Base-by-base conservation (phyloP, 2,329 filamentous ascomycete genomes). In the Chaetomiaceae sp. region DNA sequence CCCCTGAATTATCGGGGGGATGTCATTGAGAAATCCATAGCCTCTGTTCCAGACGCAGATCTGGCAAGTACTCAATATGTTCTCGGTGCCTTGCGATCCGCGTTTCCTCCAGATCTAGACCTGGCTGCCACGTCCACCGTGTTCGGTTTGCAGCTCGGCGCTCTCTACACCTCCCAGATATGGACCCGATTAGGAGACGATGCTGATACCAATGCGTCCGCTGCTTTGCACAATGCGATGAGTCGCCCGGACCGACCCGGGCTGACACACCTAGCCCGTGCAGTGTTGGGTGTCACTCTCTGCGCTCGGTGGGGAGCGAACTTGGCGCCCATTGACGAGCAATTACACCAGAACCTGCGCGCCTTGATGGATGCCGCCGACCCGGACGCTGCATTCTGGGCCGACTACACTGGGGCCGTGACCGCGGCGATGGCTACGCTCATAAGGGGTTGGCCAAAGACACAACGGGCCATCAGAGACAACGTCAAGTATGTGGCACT, bases 251-350 rank as follows among this genome's bases (percentile, higher is more conserved):
- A 80, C 13, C 77, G 80, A 1, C 89, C 92, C 34, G 89, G 89
- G 0, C 71, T 95, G 23, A 84, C 82, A 1, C 90, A 96, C 65
- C 68, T 82, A 40, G 78, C 84, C 46, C 80, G 90, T 11, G 86
- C 87, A 0, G 68, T 88, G 2, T 73, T 96, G 3, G 88, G 82
- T 0, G 72, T 95, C 4, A 78, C 86, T 1, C 74, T 89, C 1
- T 90, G 84, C 60, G 83, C 86, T 41, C 77, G 90, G 59, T 95
- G 89, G 82, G 86, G 84, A 16, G 83, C 82, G 2, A 78, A 80
- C 42, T 64, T 83, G 4, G 74, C 74, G 0, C 73, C 75, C 1
- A 65, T 71, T 0, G 80, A 85, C 55, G 62, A 64, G 13, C 65
- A 69, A 41, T 66, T 80, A 11, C 69, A 74, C 53, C 59, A 62